phyloP scores from a whole-genome alignment of 345 rosid species.

The Kernera saxatilis region DNA sequence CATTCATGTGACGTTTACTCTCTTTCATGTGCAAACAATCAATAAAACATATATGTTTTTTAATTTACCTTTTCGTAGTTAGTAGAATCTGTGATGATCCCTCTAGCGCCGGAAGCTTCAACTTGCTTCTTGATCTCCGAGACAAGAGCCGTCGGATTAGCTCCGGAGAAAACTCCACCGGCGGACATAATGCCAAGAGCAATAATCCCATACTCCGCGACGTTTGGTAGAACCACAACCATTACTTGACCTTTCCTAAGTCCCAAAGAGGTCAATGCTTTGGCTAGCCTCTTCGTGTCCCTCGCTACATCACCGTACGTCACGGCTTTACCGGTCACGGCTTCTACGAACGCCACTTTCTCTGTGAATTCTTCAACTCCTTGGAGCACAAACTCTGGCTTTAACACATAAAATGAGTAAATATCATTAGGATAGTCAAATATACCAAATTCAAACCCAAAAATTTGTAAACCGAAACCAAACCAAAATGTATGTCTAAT shows the following conservation, averaged over 20 bases:
- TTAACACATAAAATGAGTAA: not conserved
- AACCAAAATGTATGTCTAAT: too few species aligned
- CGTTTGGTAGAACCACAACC: conserved; percentile 76
- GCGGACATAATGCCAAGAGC: conserved; percentile 91
- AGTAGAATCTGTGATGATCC: conserved; percentile 58
- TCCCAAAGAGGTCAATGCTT: conserved; percentile 74
- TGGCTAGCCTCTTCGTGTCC: conserved; percentile 66
- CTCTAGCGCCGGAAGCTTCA: conserved; percentile 73
- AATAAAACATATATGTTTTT: not conserved
- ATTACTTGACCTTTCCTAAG: conserved; percentile 80
- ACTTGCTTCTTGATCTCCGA: conserved; percentile 82
- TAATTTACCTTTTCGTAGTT: conserved; percentile 71
- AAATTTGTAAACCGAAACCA: too few species aligned
- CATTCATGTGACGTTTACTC: too few species aligned
- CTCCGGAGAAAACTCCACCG: conserved; percentile 87
- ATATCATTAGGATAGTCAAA: not conserved
- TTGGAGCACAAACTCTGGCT: conserved; percentile 77
- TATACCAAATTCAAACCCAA: not conserved
- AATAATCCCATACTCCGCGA: conserved; percentile 79
- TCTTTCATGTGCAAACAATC: not conserved
- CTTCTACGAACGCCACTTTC: conserved; percentile 80
- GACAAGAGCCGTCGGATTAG: conserved; percentile 68
- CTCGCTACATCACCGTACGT: conserved; percentile 63
- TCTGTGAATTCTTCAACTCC: conserved; percentile 63
- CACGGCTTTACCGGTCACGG: conserved; percentile 61